Base-by-base conservation (phyloP, 768 basidiomycete genomes). In the Tubosaeta brunneosetosa region DNA sequence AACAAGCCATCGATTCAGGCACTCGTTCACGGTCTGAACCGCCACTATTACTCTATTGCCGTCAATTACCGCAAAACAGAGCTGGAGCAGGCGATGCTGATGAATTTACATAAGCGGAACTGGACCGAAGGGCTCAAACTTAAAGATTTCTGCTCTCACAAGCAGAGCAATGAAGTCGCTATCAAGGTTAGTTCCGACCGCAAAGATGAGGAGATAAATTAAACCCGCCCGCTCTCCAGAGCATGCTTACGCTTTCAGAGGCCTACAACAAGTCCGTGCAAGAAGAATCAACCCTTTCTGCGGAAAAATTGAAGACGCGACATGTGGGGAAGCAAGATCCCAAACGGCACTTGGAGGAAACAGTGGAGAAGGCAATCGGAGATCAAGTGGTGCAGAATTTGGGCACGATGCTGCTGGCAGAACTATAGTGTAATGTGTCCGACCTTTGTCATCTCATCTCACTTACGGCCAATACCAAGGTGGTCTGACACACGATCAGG, bases 1-100 rank as follows among this genome's bases (percentile, higher is more conserved):
- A 95, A 97, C 71, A 97, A 98, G 70, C 97, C 97, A n/a, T 91
- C 90, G 52, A 98, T 99, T 66, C 97, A 98, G 72, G 94, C 94
- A 46, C 82, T 97, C 59, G 97, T 99, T 57, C 95, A 99, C 63
- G 95, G 95, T 41, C 76, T 99, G 57, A 99, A 99, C 69, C 81
- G 95, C 58, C 94, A 97, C 74, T 99, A 99, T 69, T 99, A 99
- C 76, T 91, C 88, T 47, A 94, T 99, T 58, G 93, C 88, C 7
- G 95, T 99, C 56, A 94, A 95, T 70, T 98, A 98, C 73, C 84
- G 94, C 61, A 98, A 98, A 77, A 97, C 94, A 27, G 95, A 97
- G 67, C 82, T 95, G 3, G 97, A 99, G 71, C 97, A 99, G 68
- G 83, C 88, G 16, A 99, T 99, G 97, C 73, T 99, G 60, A 92